Base-by-base conservation (phyloP, 441 rosid genomes). In the Corymbia citriodora region DNA sequence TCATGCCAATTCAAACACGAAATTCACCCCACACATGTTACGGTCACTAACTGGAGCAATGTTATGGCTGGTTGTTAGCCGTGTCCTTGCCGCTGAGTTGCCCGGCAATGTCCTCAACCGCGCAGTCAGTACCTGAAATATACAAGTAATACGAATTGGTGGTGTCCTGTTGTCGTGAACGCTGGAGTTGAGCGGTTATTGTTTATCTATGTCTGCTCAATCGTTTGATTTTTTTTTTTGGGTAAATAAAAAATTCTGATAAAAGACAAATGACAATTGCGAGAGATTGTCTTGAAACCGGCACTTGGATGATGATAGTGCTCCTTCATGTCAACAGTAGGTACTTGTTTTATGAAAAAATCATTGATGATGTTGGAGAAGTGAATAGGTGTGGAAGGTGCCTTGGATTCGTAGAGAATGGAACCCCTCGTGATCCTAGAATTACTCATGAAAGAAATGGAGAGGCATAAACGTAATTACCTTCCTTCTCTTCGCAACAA, bases 401-500 rank as follows among this genome's bases (percentile, higher is more conserved):
- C 68, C 68, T 61, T 61, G n/a, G 16, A 61, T 61, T 61, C 4
- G 0, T 27, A 61, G 14, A 61, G 68, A 61, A 14, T 9, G 21
- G 25, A 61, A 27, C 68, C 31, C 17, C 16, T 61, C 14, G 16
- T 27, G 68, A 61, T 61, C 2, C 2, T 27, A 31, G 31, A 61
- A 16, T 31, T 31, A 27, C 8, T 61, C 68, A 27, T 57, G 21
- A 27, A 57, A 23, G 27, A 57, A 57, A 23, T 9, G 63, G 63
- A 57, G 1, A 23, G 1, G 55, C 9, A 55, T 3, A 3, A 55
- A 55, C 59, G 59, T 55, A 50, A 96, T 95, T 90, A 96, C 96
- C 89, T 95, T 97, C 93, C 93, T 54, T 98, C 98, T 91, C 95
- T 94, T 91, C n/a, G 93, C 95, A 91, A 89, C 96, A 97, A 92